phyloP scores from a whole-genome alignment of 2,329 filamentous ascomycete genomes.

The Fusarium sp. region DNA sequence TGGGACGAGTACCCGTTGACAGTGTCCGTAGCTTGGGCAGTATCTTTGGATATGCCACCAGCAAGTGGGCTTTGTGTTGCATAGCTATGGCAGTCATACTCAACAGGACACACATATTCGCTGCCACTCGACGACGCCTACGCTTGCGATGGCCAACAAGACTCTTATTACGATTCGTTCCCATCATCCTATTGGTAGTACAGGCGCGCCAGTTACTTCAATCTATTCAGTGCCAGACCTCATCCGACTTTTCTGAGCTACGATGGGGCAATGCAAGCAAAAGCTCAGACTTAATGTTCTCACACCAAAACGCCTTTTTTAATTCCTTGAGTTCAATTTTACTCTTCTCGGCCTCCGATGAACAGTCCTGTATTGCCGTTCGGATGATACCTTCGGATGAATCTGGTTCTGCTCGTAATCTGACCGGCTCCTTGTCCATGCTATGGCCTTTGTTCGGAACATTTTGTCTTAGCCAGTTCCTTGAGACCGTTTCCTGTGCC shows the following conservation, averaged over 20 bases:
- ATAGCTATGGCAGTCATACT: conserved; percentile 87
- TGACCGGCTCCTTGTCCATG: conserved; percentile 81
- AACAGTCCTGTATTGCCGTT: conserved; percentile 78
- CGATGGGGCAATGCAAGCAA: conserved; percentile 76
- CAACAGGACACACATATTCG: conserved; percentile 94
- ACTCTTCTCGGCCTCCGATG: conserved; percentile 78
- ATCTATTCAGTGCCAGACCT: conserved; percentile 92
- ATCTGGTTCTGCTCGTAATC: conserved; percentile 60
- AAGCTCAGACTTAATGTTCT: conserved; percentile 74
- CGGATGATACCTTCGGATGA: conserved; percentile 72
- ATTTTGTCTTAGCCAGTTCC: conserved; percentile 80
- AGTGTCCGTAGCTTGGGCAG: conserved; percentile 78
- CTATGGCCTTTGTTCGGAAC: conserved; percentile 81
- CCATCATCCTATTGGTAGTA: conserved; percentile 74
- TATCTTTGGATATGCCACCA: conserved; percentile 89
- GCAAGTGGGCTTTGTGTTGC: conserved; percentile 90
- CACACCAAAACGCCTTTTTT: conserved; percentile 74
- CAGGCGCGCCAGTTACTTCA: conserved; percentile 80
- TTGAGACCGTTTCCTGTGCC: conserved; percentile 89
- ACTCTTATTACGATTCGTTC: conserved; percentile 74
- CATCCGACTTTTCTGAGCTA: conserved; percentile 73
- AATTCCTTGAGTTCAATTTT: conserved; percentile 77
- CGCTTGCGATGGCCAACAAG: conserved; percentile 78
- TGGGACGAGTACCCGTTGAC: conserved; percentile 65
- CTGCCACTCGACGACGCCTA: conserved; percentile 85